Base-by-base conservation (phyloP, 768 basidiomycete genomes). In the Punctularia strigosozonata region DNA sequence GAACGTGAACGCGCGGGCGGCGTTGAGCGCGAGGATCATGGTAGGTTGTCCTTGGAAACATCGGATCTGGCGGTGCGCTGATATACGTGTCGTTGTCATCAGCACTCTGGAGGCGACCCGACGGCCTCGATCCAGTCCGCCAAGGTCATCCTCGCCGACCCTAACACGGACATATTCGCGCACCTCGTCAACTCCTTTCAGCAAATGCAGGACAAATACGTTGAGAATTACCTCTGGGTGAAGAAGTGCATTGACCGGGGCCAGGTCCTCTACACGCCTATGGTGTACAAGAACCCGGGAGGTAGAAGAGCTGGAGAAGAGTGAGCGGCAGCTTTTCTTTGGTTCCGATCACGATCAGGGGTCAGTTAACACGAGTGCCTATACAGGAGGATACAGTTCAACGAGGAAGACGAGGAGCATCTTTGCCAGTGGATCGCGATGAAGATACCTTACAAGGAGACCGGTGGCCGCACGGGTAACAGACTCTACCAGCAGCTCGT, bases 91-190 rank as follows among this genome's bases (percentile, higher is more conserved):
- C 34, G 21, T 32, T 41, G 14, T 17, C 13, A 37, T 30, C 44
- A 87, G 85, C 79, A 87, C 48, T 88, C 82, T 24, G 85, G 85
- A 21, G 85, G 85, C 14, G 78, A 86, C 42, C 80, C 83, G 3
- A 66, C 73, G 38, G 76, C 80, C 7, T 73, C 80, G 15, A 62
- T 68, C n/a, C 75, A 81, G 47, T 69, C 70, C 4, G 84, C 85
- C 7, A 72, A 73, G 23, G 78, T 88, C 28, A 80, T 88, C 39
- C 66, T 88, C 6, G 85, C 84, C 2, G 84, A 87, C 53, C 81
- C 81, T 2, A 77, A 78, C 45, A 84, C 82, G 1, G 80, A 83
- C 17, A 69, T 80, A 3, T 88, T 86, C 47, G 67, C 73, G 14
- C 75, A 78, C 47, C 71, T 88, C 8, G 73, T 85, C 38, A 82